These are phyloP conservation scores for Nemania sp. DNA, from an alignment of 2,329 filamentous ascomycete genomes.

Conservation along the genomic window DNA sequence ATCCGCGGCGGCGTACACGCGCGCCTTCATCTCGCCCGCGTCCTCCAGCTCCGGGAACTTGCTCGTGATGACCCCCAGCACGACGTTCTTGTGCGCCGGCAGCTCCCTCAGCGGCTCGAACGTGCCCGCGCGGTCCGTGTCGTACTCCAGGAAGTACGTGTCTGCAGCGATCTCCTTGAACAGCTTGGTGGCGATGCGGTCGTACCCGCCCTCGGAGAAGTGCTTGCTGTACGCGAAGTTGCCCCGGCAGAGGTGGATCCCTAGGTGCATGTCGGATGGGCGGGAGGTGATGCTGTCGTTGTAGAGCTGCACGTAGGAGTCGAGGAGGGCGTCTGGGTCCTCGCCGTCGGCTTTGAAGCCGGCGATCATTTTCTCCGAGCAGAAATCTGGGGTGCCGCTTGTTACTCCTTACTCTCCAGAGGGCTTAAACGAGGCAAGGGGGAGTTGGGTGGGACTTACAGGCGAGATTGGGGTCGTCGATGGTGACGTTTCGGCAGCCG, in stretches of 20 bases:
- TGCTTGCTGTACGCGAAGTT: slow-evolving; percentile 76
- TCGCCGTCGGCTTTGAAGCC: slow-evolving; percentile 78
- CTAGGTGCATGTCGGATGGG: slow-evolving; percentile 78
- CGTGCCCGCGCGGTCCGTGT: slow-evolving; percentile 72
- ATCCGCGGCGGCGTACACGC: slow-evolving; percentile 71
- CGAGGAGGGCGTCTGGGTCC: slow-evolving; percentile 76
- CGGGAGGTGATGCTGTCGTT: slow-evolving; percentile 75
- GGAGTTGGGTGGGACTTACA: slow-evolving; percentile 60
- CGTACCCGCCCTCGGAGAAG: slow-evolving; percentile 76
- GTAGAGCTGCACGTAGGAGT: slow-evolving; percentile 82
- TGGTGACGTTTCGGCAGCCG: slow-evolving; percentile 73
- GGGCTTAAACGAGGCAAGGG: too few species aligned
- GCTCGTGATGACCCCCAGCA: slow-evolving; percentile 72
- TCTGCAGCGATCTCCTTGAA: slow-evolving; percentile 72
- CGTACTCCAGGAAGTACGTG: slow-evolving; percentile 78
- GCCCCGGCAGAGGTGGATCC: slow-evolving; percentile 79
- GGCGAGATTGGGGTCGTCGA: slow-evolving; percentile 74
- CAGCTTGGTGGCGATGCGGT: slow-evolving; percentile 74
- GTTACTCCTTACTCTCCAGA: too few species aligned
- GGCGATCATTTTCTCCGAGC: slow-evolving; percentile 76
- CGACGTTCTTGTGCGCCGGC: slow-evolving; percentile 71
- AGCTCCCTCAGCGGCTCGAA: slow-evolving; percentile 74
- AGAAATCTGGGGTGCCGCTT: slow-evolving; percentile 70
- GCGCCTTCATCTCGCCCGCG: slow-evolving; percentile 68
- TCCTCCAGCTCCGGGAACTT: slow-evolving; percentile 73